Conservation (phyloP, 495 filamentous ascomycete species). For the Penicillium parvum region DNA sequence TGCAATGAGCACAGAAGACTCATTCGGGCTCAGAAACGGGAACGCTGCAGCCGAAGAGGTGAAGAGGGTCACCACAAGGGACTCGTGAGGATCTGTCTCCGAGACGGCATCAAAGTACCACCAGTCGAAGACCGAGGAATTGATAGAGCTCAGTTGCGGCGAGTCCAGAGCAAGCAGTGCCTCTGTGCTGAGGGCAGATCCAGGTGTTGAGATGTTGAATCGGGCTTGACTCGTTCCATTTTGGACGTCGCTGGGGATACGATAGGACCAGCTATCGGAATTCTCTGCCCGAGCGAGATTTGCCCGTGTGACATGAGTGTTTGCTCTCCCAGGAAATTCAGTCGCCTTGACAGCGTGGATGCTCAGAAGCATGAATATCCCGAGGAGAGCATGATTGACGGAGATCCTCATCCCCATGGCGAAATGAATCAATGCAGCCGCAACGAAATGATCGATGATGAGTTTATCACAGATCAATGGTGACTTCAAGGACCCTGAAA, state of each 20-base stretch:
- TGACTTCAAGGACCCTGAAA: too few species aligned
- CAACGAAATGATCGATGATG: too few species aligned
- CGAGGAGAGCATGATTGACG: neutral
- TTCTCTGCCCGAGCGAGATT: too few species aligned
- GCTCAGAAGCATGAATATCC: neutral
- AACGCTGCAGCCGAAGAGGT: constrained; percentile 20
- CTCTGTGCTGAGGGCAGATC: neutral
- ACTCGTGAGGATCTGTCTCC: constrained; percentile 9
- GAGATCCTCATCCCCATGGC: neutral
- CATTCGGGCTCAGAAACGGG: constrained; percentile 11
- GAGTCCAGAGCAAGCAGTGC: constrained; percentile 22
- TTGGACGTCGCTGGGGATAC: constrained; percentile 12
- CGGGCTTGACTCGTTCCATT: constrained; percentile 6
- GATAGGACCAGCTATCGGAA: constrained; percentile 7
- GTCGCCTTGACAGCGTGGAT: neutral
- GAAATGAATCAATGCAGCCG: neutral
- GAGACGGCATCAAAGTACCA: constrained; percentile 41
- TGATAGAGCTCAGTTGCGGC: constrained; percentile 26
- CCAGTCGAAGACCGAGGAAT: constrained; percentile 34
- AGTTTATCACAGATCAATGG: too few species aligned
- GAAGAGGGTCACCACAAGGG: constrained; percentile 29
- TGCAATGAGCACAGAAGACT: constrained; percentile 18
- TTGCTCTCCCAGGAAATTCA: neutral
- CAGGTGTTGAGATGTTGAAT: constrained; percentile 9
- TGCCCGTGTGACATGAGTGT: neutral